Percentiles rank a stretch among this genome's conserved stretches.
phyloP scores from a whole-genome alignment of 1,284 basidiomycete genomes.

The Fomitopsis palustris region DNA sequence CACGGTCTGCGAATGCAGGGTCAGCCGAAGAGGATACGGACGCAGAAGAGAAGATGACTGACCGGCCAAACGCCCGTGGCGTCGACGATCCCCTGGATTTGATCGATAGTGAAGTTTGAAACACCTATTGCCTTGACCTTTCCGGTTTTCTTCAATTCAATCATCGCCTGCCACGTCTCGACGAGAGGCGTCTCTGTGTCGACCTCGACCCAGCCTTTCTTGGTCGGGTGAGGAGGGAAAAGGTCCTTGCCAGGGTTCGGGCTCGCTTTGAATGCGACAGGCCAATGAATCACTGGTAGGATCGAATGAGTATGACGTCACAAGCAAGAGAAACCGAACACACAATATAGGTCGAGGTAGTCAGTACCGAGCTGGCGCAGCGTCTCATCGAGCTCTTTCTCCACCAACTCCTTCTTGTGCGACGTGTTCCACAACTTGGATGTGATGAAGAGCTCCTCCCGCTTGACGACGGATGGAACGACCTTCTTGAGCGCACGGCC shows the following conservation, averaged over 20 bases:
- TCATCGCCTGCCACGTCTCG: constrained; percentile 84
- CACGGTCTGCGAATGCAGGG: constrained; percentile 36
- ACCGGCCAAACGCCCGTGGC: constrained; percentile 74
- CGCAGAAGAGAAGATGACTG: constrained; percentile 4
- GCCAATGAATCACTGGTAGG: constrained; percentile 80
- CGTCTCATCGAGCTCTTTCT: constrained; percentile 73
- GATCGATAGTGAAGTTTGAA: constrained; percentile 74
- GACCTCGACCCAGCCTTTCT: constrained; percentile 42
- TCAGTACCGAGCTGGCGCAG: constrained; percentile 66
- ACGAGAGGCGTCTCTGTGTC: constrained; percentile 61
- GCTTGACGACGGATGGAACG: constrained; percentile 72
- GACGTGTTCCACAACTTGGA: constrained; percentile 78
- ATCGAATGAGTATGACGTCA: not conserved
- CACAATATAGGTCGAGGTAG: constrained; percentile 76
- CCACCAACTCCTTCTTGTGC: constrained; percentile 60
- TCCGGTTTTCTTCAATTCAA: constrained; percentile 49
- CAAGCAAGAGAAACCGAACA: constrained; percentile 2
- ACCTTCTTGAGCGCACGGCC: constrained; percentile 75
- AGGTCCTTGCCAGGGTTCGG: constrained; percentile 50
- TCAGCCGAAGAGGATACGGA: not conserved
- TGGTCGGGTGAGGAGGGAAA: constrained; percentile 46
- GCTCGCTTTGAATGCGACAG: constrained; percentile 59
- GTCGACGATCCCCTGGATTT: constrained; percentile 67
- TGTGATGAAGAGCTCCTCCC: constrained; percentile 83
- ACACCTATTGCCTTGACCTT: constrained; percentile 68